Percentiles rank a stretch among this genome's conserved stretches.
phyloP scores from a whole-genome alignment of 306 rosid genomes.

The Lupinus albus region DNA sequence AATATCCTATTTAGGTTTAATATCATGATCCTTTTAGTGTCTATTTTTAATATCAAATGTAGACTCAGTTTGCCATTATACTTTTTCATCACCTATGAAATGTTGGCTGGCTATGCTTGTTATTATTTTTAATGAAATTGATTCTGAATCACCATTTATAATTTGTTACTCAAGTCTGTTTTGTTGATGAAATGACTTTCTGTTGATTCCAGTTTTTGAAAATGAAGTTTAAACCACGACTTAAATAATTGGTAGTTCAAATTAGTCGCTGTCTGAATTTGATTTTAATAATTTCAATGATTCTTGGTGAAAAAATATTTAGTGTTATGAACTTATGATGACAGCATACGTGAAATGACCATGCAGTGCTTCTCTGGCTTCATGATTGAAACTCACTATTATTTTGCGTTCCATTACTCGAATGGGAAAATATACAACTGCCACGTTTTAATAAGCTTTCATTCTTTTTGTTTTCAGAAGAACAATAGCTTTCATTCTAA shows the following conservation, averaged over 20 bases:
- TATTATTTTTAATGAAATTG: not conserved
- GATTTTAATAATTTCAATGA: too few species aligned
- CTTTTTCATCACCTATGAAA: not conserved
- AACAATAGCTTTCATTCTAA: too few species aligned
- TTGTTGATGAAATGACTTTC: not conserved
- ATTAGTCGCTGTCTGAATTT: too few species aligned
- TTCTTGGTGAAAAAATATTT: too few species aligned
- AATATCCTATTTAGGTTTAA: not conserved
- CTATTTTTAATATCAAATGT: not conserved
- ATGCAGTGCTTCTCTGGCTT: too few species aligned
- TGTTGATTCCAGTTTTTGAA: not conserved
- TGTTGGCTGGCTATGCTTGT: not conserved
- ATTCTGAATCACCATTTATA: not conserved
- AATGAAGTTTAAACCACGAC: not conserved
- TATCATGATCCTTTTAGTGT: not conserved
- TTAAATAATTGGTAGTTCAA: too few species aligned
- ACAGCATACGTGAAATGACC: too few species aligned
- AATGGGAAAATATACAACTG: too few species aligned
- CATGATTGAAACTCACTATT: not conserved
- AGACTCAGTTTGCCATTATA: not conserved
- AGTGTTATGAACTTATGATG: too few species aligned
- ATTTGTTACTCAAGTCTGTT: not conserved
- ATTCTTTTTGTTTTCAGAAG: too few species aligned
- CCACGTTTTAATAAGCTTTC: too few species aligned
- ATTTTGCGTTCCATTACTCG: too few species aligned